Conservation (phyloP, 257 asterid genomes). For the Prunella vulgaris region DNA sequence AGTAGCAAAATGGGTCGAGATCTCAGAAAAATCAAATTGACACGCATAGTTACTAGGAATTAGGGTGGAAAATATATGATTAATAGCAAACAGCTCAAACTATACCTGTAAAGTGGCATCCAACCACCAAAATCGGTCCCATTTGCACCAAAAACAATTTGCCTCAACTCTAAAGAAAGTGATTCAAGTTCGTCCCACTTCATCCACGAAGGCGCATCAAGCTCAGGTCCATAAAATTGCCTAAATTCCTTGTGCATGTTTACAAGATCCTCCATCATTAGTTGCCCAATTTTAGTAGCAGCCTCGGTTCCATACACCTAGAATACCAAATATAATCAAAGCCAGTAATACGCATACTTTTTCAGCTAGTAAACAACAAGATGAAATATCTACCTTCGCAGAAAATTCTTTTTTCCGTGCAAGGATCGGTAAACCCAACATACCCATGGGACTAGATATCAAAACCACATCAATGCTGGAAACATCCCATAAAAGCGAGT, state of each 20-base stretch:
- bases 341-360: constrained; percentile 9
- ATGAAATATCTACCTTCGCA: constrained; percentile 61
- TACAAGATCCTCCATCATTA: constrained; percentile 83
- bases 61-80: not conserved
- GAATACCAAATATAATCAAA: constrained; percentile 17
- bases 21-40: not conserved
- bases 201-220: constrained; percentile 66
- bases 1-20: not conserved
- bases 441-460: constrained; percentile 73
- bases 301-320: constrained; percentile 89
- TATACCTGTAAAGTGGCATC: constrained; percentile 77
- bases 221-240: constrained; percentile 69
- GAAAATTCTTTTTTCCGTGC: constrained; percentile 55
- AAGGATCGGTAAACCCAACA: constrained; percentile 82
- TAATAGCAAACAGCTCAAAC: not conserved
- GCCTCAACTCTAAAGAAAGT: constrained; percentile 56
- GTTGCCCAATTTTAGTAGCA: constrained; percentile 62
- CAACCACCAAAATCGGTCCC: constrained; percentile 63
- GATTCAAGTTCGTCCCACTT: constrained; percentile 73
- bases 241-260: constrained; percentile 68
- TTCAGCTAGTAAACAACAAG: too few species aligned
- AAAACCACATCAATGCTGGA: constrained; percentile 64
- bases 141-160: constrained; percentile 40
- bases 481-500: constrained; percentile 52
- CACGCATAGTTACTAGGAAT: not conserved